Conservation (phyloP, 164 flowering plant genomes). For the Kingdonia uniflora region DNA sequence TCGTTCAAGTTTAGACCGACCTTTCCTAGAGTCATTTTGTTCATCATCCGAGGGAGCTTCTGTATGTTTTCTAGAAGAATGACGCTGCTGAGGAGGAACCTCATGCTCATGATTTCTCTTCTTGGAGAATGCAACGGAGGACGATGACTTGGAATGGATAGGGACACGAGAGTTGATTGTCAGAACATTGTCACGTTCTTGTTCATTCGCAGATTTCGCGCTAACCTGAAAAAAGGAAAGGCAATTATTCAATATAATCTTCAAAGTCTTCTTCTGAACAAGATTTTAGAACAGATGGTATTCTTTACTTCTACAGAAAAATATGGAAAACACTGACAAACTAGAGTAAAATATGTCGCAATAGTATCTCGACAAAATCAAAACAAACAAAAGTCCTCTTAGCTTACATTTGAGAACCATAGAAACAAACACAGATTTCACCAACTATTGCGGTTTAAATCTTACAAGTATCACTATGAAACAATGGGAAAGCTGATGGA, state of each 20-base stretch:
- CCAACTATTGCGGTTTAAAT: too few species aligned
- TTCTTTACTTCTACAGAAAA: neutral
- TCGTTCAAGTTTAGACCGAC: constrained; percentile 81
- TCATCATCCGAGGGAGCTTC: constrained; percentile 76
- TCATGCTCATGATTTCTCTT: constrained; percentile 25
- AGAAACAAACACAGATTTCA: too few species aligned
- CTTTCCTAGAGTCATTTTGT: constrained; percentile 50
- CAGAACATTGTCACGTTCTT: constrained; percentile 11
- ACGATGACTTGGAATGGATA: constrained; percentile 18
- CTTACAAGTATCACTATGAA: too few species aligned
- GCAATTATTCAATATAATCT: neutral
- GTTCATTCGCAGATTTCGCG: constrained; percentile 21
- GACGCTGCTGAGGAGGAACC: constrained; percentile 18
- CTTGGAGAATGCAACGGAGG: constrained; percentile 12
- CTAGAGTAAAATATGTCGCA: too few species aligned
- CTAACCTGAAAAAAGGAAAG: constrained; percentile 23
- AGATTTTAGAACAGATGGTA: neutral
- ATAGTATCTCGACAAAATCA: too few species aligned
- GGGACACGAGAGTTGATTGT: constrained; percentile 13
- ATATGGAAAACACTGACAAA: neutral
- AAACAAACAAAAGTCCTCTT: too few species aligned
- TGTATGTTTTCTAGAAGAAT: constrained; percentile 32
- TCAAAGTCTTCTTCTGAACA: too few species aligned
- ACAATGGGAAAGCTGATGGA: too few species aligned
- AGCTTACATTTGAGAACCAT: too few species aligned